These are phyloP conservation scores for Rhodotorula graminis DNA, from an alignment of 768 basidiomycete genomes.

Conservation along the genomic window DNA sequence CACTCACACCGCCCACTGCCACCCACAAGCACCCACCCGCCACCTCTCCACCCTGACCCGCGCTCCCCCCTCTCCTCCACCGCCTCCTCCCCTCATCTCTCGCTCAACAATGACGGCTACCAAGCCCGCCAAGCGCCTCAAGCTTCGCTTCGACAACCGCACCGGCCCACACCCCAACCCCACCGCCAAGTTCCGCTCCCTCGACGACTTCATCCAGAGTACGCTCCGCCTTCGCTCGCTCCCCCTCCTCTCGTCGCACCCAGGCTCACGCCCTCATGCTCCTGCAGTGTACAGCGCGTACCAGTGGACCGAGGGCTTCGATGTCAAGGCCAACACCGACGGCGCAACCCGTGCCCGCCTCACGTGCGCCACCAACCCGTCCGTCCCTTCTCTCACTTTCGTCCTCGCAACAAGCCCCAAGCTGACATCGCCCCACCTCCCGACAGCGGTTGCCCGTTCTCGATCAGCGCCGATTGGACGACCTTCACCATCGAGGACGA, in stretches of 20 bases:
- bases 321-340: neutral
- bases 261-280: no score
- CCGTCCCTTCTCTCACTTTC: neutral
- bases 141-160: neutral
- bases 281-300: slow-evolving; percentile 3
- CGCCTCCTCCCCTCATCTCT: no score
- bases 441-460: slow-evolving; percentile 18
- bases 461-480: slow-evolving; percentile 1
- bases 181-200: neutral
- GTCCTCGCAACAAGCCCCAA: neutral
- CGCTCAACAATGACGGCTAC: neutral
- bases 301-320: slow-evolving; percentile 9
- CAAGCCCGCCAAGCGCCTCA: neutral
- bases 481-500: slow-evolving; percentile 3
- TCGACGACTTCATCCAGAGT: no score
- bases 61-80: no score
- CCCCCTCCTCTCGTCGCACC: no score
- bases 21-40: no score
- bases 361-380: neutral
- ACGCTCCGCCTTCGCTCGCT: no score
- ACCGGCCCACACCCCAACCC: neutral
- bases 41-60: no score
- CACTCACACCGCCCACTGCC: no score
- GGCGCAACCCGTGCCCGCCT: neutral
- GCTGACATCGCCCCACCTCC: no score